Percentiles rank a stretch among this genome's conserved stretches.
Evolutionary conservation across 2,329 filamentous ascomycete genomes (phyloP).

Genomic region (Colletotrichum neosansevieriae): DNA sequence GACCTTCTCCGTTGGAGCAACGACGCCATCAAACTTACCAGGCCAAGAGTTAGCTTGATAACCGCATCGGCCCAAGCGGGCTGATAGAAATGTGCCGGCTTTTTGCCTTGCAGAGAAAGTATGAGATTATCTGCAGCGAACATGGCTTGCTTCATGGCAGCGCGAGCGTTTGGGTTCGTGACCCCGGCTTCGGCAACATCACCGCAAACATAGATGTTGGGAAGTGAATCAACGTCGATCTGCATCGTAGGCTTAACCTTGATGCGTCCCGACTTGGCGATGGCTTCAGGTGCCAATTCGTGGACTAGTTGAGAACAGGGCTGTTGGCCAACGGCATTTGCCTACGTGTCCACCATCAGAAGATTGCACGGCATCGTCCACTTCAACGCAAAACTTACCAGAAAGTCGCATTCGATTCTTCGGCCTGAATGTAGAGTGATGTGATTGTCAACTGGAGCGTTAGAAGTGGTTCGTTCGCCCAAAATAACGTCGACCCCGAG

Average conservation of each 20-base stretch:
- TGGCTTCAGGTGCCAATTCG: conserved; percentile 55
- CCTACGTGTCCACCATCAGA: conserved; percentile 49
- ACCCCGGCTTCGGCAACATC: conserved; percentile 69
- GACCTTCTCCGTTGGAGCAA: neutral
- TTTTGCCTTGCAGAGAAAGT: conserved; percentile 55
- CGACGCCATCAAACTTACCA: conserved; percentile 53
- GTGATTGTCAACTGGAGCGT: conserved; percentile 51
- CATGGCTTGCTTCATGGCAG: conserved; percentile 65
- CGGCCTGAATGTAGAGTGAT: conserved; percentile 60
- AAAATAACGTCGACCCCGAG: conserved; percentile 65
- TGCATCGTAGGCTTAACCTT: conserved; percentile 69
- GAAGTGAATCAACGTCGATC: conserved; percentile 59
- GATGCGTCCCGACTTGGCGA: conserved; percentile 63
- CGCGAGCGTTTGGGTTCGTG: conserved; percentile 65
- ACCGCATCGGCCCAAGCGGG: conserved; percentile 60
- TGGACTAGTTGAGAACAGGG: conserved; percentile 65
- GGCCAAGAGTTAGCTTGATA: conserved; percentile 66
- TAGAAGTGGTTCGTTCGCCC: conserved; percentile 58
- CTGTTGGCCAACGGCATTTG: conserved; percentile 70
- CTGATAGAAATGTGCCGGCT: conserved; percentile 54
- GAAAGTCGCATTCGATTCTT: conserved; percentile 61
- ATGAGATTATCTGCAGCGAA: conserved; percentile 68
- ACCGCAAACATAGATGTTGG: conserved; percentile 72
- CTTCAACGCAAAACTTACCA: conserved; percentile 52
- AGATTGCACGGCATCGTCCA: too few relatives aligned